Conservation (phyloP, 441 rosid species). For the Sinapis alba region DNA sequence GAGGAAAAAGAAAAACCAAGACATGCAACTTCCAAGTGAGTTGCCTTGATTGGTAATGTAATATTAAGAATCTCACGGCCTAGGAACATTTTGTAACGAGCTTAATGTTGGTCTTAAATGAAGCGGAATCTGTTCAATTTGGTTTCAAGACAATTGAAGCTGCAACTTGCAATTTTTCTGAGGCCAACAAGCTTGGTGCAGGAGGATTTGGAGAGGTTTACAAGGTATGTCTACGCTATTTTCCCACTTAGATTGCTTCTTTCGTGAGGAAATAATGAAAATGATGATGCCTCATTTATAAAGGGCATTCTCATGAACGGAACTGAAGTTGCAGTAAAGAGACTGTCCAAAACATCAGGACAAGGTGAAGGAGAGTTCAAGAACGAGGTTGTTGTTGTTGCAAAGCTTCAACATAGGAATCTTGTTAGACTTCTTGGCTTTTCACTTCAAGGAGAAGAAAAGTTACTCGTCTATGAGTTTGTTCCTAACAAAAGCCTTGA, state of each 20-base stretch:
- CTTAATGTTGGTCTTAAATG: not conserved
- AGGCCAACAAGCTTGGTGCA: constrained; percentile 49
- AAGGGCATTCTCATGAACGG: constrained; percentile 46
- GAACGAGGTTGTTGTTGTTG: constrained; percentile 51
- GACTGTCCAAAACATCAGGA: constrained; percentile 40
- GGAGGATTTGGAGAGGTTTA: constrained; percentile 70
- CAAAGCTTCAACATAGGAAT: constrained; percentile 59
- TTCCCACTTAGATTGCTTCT: not conserved
- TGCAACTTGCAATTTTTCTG: constrained; percentile 46
- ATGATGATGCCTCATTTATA: not conserved
- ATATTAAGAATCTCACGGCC: not conserved
- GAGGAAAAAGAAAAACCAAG: constrained; percentile 2
- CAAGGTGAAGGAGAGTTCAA: constrained; percentile 54
- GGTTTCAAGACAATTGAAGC: constrained; percentile 43
- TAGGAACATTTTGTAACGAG: not conserved
- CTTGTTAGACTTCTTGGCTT: constrained; percentile 55
- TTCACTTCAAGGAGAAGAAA: constrained; percentile 45
- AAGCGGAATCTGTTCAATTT: constrained; percentile 39
- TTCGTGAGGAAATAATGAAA: not conserved
- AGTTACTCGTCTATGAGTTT: constrained; percentile 49
- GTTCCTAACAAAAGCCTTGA: constrained; percentile 58
- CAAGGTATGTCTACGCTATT: constrained; percentile 36
- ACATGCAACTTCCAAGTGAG: not conserved
- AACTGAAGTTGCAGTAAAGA: constrained; percentile 48
- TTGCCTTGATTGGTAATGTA: not conserved